Evolutionary conservation across 495 filamentous ascomycete genomes (phyloP), one percentile per base, ranked within the genome.

Genomic region (Lophiostoma macrostomum): DNA sequence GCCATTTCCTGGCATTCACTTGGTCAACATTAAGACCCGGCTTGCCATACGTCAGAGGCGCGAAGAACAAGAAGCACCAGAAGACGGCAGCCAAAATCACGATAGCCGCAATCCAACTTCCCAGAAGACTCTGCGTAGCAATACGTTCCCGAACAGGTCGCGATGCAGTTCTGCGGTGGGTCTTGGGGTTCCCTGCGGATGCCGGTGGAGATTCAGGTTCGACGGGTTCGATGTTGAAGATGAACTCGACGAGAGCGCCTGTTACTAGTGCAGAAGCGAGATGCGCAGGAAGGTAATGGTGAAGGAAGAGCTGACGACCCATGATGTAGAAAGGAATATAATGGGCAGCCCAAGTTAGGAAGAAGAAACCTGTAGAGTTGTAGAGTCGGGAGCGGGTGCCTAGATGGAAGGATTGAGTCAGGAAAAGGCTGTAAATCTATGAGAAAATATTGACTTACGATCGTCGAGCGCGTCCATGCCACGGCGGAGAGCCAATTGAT

Each of bases 321-420:
- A 86, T 86, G 63, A 85, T 72, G 75, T 81, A 86, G 76, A 86
- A 86, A 52, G 83, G 83, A 68, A 84, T 73, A 69, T 85, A 86
- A 67, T 86, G 83, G 27, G 83, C 80, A n/a, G 77, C 80, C 83
- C 83, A 86, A 70, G 78, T 79, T 50, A 98, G 86, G 82, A 96
- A 97, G 71, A 98, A 87, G 81, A 98, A 98, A 35, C 93, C 93
- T 0, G 94, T 97, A 55, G 88, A 94, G 77, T 96, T 96, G 71
- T 98, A 98, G 54, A 98, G 80, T 50, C 90, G 88, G 28, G 86
- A 90, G 45, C 93, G 90, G 27, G 93, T 87, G 63, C 90, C 90
- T 84, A n/a, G 1, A 5, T 18, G 3, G 22, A 18, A 30, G 28
- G 28, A 1, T n/a, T 16, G 39, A n/a, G 32, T 43, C 25, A 55